phyloP scores from a whole-genome alignment of 2,329 filamentous ascomycete genomes.

The Penicillium olsonii region DNA sequence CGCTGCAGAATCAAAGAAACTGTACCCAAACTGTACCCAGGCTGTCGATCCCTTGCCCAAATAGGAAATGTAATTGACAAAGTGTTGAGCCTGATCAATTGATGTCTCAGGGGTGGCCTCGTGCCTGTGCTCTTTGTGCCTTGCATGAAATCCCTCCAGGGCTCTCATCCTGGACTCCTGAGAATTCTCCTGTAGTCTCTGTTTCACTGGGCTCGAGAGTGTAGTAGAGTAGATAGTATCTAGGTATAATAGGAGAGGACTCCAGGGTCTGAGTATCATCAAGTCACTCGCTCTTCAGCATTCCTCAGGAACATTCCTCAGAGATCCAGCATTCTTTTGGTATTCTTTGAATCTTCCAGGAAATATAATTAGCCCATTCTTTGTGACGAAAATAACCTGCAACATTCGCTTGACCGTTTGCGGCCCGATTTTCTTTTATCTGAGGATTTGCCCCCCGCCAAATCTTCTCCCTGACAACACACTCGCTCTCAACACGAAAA shows the following conservation, averaged over 20 bases:
- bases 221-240: slow-evolving; percentile 1
- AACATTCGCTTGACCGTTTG: slow-evolving; percentile 28
- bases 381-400: slow-evolving; percentile 7
- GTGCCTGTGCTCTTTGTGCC: slow-evolving; percentile 13
- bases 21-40: neutral
- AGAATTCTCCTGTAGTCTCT: slow-evolving; percentile 8
- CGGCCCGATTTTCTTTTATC: slow-evolving; percentile 30
- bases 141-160: slow-evolving; percentile 10
- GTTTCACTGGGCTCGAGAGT: slow-evolving; percentile 14
- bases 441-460: slow-evolving; percentile 19
- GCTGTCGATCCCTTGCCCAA: slow-evolving; percentile 2
- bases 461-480: slow-evolving; percentile 18
- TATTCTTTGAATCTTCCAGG: neutral
- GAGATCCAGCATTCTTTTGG: neutral
- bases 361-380: slow-evolving; percentile 5
- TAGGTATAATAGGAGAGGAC: slow-evolving; percentile 16
- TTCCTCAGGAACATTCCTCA: slow-evolving; percentile 1
- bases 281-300: slow-evolving; percentile 8
- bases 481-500: slow-evolving; percentile 53
- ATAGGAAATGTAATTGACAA: slow-evolving; percentile 18
- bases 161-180: slow-evolving; percentile 8
- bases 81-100: slow-evolving; percentile 2
- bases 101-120: slow-evolving; percentile 23
- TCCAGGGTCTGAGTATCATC: neutral
- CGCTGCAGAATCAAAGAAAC: slow-evolving; percentile 3